phyloP scores from a whole-genome alignment of 2,329 filamentous ascomycete genomes.

The Claviceps sp. region DNA sequence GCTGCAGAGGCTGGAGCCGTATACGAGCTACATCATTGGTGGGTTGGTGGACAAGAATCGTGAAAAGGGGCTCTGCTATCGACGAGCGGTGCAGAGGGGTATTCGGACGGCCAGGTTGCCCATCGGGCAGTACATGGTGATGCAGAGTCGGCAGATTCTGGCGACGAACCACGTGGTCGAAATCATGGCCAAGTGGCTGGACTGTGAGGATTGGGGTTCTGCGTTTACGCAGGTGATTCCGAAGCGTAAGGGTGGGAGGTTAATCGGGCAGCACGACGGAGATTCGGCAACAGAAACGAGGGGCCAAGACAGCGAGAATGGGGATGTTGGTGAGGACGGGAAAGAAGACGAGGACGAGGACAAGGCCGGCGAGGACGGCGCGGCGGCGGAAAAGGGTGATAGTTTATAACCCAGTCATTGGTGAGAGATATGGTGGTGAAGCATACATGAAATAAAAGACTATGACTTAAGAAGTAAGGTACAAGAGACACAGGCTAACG shows the following conservation, averaged over 20 bases:
- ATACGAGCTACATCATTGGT: slow-evolving; percentile 85
- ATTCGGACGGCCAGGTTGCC: slow-evolving; percentile 83
- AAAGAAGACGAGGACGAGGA: background rate
- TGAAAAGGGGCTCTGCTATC: slow-evolving; percentile 89
- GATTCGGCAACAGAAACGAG: slow-evolving; percentile 11
- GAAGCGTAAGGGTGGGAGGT: slow-evolving; percentile 68
- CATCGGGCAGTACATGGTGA: slow-evolving; percentile 88
- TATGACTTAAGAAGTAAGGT: background rate
- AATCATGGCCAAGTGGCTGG: slow-evolving; percentile 90
- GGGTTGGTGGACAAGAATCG: slow-evolving; percentile 93
- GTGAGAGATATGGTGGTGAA: background rate
- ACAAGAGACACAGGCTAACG: no score
- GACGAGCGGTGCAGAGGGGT: slow-evolving; percentile 57
- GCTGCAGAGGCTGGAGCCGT: slow-evolving; percentile 68
- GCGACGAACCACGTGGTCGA: slow-evolving; percentile 94
- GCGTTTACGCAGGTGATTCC: slow-evolving; percentile 84
- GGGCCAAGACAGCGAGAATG: slow-evolving; percentile 15
- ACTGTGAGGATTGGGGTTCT: slow-evolving; percentile 79
- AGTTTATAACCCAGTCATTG: background rate
- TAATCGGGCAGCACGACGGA: slow-evolving; percentile 32
- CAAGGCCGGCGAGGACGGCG: background rate
- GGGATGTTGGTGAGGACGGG: slow-evolving; percentile 11
- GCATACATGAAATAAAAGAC: background rate
- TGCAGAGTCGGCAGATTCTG: slow-evolving; percentile 74
- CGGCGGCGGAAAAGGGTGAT: background rate